Percentiles rank a stretch among this genome's conserved stretches.
These are phyloP conservation scores for Uncinocarpus reesii DNA, from an alignment of 2,329 filamentous ascomycete species.

Conservation along the genomic window DNA sequence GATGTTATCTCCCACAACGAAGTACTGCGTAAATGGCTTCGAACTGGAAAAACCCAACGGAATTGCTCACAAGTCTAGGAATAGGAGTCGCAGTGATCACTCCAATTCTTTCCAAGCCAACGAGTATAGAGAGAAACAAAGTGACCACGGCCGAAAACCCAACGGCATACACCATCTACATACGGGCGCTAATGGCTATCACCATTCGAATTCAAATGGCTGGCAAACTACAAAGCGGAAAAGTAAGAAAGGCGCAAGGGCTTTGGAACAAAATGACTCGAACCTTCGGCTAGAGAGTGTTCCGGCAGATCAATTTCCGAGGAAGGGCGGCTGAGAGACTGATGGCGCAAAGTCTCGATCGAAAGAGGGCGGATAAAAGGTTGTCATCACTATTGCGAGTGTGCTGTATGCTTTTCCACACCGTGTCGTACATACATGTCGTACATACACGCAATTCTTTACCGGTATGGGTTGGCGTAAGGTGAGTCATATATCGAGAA, in stretches of 20 bases:
- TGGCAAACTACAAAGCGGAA: slow-evolving; percentile 40
- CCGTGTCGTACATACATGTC: too few species aligned
- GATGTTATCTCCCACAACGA: slow-evolving; percentile 23
- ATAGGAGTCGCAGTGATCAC: slow-evolving; percentile 27
- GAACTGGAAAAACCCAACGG: slow-evolving; percentile 31
- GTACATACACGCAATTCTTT: too few species aligned
- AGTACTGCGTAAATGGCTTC: slow-evolving; percentile 26
- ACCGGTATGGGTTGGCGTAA: too few species aligned
- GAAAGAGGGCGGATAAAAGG: neutral
- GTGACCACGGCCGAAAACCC: slow-evolving; percentile 23
- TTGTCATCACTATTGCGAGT: neutral
- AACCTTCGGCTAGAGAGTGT: slow-evolving; percentile 29
- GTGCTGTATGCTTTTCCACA: too few species aligned
- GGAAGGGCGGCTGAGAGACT: slow-evolving; percentile 36
- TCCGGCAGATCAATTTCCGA: slow-evolving; percentile 35
- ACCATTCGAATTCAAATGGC: slow-evolving; percentile 18
- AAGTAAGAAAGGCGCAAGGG: slow-evolving; percentile 31
- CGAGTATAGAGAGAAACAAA: slow-evolving; percentile 27
- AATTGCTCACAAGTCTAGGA: slow-evolving; percentile 26
- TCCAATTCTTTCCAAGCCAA: slow-evolving; percentile 5
- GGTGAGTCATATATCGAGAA: too few species aligned
- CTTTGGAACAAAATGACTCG: slow-evolving; percentile 25
- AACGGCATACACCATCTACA: slow-evolving; percentile 24
- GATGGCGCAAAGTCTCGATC: neutral
- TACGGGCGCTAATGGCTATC: slow-evolving; percentile 16